Base-by-base conservation (phyloP, 2,329 filamentous ascomycete species). In the Cladosporium sp. region DNA sequence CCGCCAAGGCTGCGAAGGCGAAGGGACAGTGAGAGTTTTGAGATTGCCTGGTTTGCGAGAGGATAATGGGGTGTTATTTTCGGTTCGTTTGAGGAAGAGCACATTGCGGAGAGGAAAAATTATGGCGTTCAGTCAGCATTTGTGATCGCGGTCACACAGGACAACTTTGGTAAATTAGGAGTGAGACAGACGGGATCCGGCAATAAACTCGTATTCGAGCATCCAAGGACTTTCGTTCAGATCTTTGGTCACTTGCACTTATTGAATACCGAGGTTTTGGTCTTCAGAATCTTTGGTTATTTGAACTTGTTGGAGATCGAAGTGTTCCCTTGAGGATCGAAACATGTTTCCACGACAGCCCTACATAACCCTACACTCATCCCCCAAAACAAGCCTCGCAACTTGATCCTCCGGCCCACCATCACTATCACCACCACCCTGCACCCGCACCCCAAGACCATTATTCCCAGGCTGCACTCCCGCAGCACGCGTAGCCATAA, bases 1-100 rank as follows among this genome's bases (percentile, higher is more conserved):
- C 92, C 3, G 89, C 92, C 72, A 99, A 98, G 86, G 90, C 91
- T 69, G 93, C 93, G 81, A 90, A 91, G 65, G 89, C 90, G 85
- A 96, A 97, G 66, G 66, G 63, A 61, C 66, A 70, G 88, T 95
- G 96, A 89, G 6, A 8, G 16, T 39, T 14, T 5, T 5, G 18
- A 10, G 36, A 2, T n/a, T 5, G 36, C 18, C 5, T 39, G 18
- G 36, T 2, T 51, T 51, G 26, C 14, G 11, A 11, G 26, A 46
- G 36, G 36, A 1, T 10, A 39, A 2, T 39, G 36, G 18, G 7
- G 18, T n/a, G 36, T 39, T 18, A 16, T n/a, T n/a, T 28, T n/a
- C 10, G 16, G 16, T n/a, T 39, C 10, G 2, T 43, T 43, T n/a
- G 18, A n/a, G 18, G 7, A 21, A 43, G 36, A 43, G 30, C 2